Conservation (phyloP, 106 monocot species). For the Iris macrosiphon region DNA sequence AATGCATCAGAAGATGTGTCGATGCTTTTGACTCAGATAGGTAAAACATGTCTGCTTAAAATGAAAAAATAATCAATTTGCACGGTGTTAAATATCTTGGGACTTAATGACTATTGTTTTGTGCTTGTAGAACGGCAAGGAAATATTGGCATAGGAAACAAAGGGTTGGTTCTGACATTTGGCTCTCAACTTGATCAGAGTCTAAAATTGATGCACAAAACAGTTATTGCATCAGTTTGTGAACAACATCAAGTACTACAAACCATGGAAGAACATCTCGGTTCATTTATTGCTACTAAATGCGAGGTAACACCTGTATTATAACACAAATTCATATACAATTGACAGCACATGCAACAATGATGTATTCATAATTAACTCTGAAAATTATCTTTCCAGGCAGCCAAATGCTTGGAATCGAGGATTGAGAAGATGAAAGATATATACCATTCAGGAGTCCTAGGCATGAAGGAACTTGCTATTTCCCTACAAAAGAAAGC, state of each 20-base stretch:
- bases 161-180: slow-evolving; percentile 37
- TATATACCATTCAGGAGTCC: slow-evolving; percentile 34
- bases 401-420: slow-evolving; percentile 32
- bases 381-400: slow-evolving; percentile 37
- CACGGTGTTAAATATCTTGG: not conserved
- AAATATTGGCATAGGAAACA: slow-evolving; percentile 40
- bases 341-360: too few relatives aligned
- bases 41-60: slow-evolving; percentile 17
- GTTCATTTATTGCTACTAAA: slow-evolving; percentile 42
- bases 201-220: slow-evolving; percentile 36
- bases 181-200: slow-evolving; percentile 44
- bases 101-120: not conserved
- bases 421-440: slow-evolving; percentile 44
- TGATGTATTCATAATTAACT: too few relatives aligned
- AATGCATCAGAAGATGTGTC: slow-evolving; percentile 39
- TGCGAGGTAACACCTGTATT: slow-evolving; percentile 32
- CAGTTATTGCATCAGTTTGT: slow-evolving; percentile 45
- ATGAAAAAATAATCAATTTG: not conserved
- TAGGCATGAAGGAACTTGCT: slow-evolving; percentile 37
- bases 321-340: too few relatives aligned
- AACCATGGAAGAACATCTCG: slow-evolving; percentile 39
- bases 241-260: slow-evolving; percentile 40
- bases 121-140: slow-evolving; percentile 36
- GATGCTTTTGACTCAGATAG: slow-evolving; percentile 41
- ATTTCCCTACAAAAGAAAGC: slow-evolving; percentile 22